Percentiles rank a stretch among this genome's conserved stretches.
phyloP scores from a whole-genome alignment of 2,329 filamentous ascomycete genomes.

The Westerdykella aurantiaca region DNA sequence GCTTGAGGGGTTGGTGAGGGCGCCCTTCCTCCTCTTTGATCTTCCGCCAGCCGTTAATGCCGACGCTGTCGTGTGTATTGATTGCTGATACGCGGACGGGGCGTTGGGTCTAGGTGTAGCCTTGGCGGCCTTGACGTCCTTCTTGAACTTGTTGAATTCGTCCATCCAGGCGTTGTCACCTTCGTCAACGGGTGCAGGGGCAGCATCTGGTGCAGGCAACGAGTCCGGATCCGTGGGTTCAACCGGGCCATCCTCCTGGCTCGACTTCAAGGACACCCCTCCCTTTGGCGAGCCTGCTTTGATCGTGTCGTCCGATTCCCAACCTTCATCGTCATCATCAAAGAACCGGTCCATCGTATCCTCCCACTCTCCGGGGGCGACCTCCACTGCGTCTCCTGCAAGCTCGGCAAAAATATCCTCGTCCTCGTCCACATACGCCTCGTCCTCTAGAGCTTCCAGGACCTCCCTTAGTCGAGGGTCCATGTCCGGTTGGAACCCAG shows the following conservation, averaged over 20 bases:
- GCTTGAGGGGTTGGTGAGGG: slow-evolving; percentile 76
- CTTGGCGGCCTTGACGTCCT: slow-evolving; percentile 54
- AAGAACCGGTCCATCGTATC: slow-evolving; percentile 47
- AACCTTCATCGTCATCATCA: slow-evolving; percentile 65
- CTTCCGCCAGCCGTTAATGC: slow-evolving; percentile 64
- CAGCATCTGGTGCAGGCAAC: slow-evolving; percentile 31
- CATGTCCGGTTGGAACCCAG: slow-evolving; percentile 96
- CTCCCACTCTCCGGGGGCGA: slow-evolving; percentile 77
- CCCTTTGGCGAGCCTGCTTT: slow-evolving; percentile 48
- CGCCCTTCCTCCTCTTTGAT: slow-evolving; percentile 91
- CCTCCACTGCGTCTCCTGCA: slow-evolving; percentile 63
- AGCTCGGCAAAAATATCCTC: slow-evolving; percentile 79
- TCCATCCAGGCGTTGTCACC: slow-evolving; percentile 79
- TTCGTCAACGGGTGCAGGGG: slow-evolving; percentile 29
- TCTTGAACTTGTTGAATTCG: slow-evolving; percentile 93
- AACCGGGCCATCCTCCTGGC: slow-evolving; percentile 33
- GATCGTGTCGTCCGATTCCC: slow-evolving; percentile 91
- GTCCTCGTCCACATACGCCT: slow-evolving; percentile 79
- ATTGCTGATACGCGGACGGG: slow-evolving; percentile 62
- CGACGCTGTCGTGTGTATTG: slow-evolving; percentile 65
- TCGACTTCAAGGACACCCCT: slow-evolving; percentile 25
- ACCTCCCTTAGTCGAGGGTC: slow-evolving; percentile 87
- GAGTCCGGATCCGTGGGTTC: slow-evolving; percentile 46
- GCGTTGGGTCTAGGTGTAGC: slow-evolving; percentile 39
- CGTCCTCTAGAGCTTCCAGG: slow-evolving; percentile 88